phyloP scores from a whole-genome alignment of 805 yeast species.

The Teunomyces cretensis region DNA sequence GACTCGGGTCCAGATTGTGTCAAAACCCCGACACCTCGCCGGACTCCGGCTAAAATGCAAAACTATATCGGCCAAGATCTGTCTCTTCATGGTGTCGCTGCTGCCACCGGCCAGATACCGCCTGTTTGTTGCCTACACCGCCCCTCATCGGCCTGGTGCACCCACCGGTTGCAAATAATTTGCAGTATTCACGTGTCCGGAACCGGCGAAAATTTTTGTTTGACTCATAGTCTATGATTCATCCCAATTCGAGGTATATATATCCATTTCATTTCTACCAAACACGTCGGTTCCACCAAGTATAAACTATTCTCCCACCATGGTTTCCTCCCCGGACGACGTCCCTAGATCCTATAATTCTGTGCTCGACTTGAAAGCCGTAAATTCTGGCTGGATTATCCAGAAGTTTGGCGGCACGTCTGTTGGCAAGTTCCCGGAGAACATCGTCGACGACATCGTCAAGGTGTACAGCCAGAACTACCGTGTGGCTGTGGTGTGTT shows the following conservation, averaged over 20 bases:
- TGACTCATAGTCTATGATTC: constrained; percentile 6
- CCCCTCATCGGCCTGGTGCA: neutral
- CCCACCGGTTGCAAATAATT: neutral
- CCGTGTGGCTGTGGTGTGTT: constrained; percentile 91
- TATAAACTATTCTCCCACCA: neutral
- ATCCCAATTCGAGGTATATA: neutral
- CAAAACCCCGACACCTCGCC: no score
- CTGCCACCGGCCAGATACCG: no score
- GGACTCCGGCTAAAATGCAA: no score
- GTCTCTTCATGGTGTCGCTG: no score
- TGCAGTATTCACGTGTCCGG: constrained; percentile 9
- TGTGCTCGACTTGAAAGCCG: constrained; percentile 35
- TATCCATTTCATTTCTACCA: neutral
- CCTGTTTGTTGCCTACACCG: no score
- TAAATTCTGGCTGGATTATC: constrained; percentile 43
- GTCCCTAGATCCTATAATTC: constrained; percentile 38
- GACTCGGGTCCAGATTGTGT: no score
- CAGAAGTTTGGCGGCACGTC: constrained; percentile 98
- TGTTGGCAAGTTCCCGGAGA: constrained; percentile 89
- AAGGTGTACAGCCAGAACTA: constrained; percentile 56
- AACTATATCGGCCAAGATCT: no score
- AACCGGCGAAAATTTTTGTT: constrained; percentile 10
- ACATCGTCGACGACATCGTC: constrained; percentile 83
- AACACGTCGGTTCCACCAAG: no score
- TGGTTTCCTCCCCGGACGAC: constrained; percentile 21